These are phyloP conservation scores for Amanita rimosa DNA, from an alignment of 768 basidiomycete genomes.

Conservation along the genomic window DNA sequence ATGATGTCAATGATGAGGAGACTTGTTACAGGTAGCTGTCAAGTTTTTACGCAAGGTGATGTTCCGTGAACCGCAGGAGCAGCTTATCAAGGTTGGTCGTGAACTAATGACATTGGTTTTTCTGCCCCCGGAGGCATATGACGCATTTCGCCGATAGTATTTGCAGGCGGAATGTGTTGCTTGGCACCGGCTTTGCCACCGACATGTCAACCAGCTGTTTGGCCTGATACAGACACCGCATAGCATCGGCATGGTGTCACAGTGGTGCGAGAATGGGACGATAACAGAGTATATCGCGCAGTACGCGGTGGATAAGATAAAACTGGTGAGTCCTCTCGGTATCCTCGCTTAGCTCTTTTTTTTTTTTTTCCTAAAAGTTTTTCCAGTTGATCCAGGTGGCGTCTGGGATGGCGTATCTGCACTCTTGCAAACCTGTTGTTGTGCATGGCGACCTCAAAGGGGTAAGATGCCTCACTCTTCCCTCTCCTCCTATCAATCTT, in stretches of 20 bases:
- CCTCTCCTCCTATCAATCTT: background rate
- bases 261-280: conserved; percentile 54
- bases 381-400: conserved; percentile 42
- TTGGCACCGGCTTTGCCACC: conserved; percentile 47
- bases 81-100: conserved; percentile 27
- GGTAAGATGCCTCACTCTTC: conserved; percentile 19
- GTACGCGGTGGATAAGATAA: conserved; percentile 33
- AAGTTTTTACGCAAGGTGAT: conserved; percentile 45
- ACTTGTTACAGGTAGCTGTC: conserved; percentile 35
- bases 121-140: background rate
- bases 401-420: conserved; percentile 46
- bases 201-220: conserved; percentile 42
- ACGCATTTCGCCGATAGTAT: conserved; percentile 22
- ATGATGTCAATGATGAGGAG: background rate
- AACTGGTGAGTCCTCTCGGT: conserved; percentile 27
- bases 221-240: conserved; percentile 40
- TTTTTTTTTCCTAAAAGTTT: background rate
- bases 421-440: conserved; percentile 40
- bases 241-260: conserved; percentile 54
- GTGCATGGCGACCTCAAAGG: conserved; percentile 56
- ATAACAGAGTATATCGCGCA: conserved; percentile 36
- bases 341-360: background rate
- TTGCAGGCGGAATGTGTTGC: conserved; percentile 45
- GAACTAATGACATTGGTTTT: too few relatives aligned
- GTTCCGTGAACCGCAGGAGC: conserved; percentile 39